These are phyloP conservation scores for Thielaviopsis ethacetica DNA, from an alignment of 2,329 filamentous ascomycete genomes.

Conservation along the genomic window DNA sequence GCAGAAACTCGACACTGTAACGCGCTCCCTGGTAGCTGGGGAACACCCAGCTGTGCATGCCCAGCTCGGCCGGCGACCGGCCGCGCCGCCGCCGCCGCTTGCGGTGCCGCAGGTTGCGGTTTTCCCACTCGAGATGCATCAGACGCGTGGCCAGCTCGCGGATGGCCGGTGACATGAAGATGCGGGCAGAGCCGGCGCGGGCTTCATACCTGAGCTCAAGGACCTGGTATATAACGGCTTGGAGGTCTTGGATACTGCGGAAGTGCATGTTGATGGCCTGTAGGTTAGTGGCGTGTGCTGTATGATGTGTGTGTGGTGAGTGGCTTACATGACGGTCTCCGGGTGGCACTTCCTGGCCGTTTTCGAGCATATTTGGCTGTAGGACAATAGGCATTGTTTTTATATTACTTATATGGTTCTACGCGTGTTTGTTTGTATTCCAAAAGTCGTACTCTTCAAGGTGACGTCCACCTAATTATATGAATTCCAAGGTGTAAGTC, in stretches of 20 bases:
- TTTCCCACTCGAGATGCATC: conserved; percentile 3
- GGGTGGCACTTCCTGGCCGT: conserved; percentile 1
- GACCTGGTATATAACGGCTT: not conserved
- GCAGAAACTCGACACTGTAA: not conserved
- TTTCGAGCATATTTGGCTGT: conserved; percentile 7
- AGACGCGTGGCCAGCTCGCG: not conserved
- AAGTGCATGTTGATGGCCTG: not conserved
- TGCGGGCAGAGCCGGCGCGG: not conserved
- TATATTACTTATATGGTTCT: no score
- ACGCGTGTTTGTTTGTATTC: no score
- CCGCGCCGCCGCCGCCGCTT: not conserved
- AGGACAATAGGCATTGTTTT: conserved; percentile 1
- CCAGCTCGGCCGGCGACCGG: not conserved
- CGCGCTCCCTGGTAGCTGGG: not conserved
- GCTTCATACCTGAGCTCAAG: not conserved
- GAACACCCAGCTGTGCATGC: not conserved
- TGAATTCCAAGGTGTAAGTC: not conserved
- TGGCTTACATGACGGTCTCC: conserved; percentile 4
- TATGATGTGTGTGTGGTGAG: not conserved
- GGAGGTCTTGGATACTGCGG: not conserved
- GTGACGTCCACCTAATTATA: not conserved
- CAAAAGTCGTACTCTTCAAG: no score
- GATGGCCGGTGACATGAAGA: not conserved
- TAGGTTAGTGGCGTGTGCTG: not conserved
- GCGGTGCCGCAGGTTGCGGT: not conserved